Percentiles rank a stretch among this genome's conserved stretches.
These are phyloP conservation scores for Aeschynomene evenia DNA, from an alignment of 306 rosid species.

Conservation along the genomic window DNA sequence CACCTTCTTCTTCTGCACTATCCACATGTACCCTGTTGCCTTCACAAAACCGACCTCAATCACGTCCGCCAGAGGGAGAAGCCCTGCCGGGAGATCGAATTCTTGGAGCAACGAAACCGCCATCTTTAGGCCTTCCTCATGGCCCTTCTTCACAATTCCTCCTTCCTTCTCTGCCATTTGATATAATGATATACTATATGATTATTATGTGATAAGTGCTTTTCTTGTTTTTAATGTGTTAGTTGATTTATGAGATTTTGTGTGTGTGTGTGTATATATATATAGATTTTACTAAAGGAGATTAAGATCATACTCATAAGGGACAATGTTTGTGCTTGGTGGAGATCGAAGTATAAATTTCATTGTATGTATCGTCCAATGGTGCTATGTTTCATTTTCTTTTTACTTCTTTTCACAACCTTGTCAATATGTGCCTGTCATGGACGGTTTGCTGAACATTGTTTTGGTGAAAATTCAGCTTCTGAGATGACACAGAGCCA, in stretches of 20 bases:
- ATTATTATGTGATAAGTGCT: neutral
- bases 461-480: neutral
- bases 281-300: neutral
- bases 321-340: slow-evolving; percentile 43
- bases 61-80: slow-evolving; percentile 67
- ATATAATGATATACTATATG: neutral
- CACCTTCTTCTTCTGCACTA: slow-evolving; percentile 74
- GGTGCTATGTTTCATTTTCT: neutral
- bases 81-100: slow-evolving; percentile 70
- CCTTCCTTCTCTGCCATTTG: slow-evolving; percentile 79
- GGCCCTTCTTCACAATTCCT: slow-evolving; percentile 66
- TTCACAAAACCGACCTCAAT: slow-evolving; percentile 76
- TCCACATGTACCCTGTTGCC: slow-evolving; percentile 79
- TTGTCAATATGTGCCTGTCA: slow-evolving; percentile 34
- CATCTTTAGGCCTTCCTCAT: slow-evolving; percentile 62
- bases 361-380: slow-evolving; percentile 39
- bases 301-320: neutral
- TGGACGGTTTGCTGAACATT: neutral
- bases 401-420: neutral
- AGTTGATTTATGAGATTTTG: slow-evolving; percentile 2
- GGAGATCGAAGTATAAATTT: slow-evolving; percentile 30
- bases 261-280: neutral
- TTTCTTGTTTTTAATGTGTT: neutral
- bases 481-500: slow-evolving; percentile 11
- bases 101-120: slow-evolving; percentile 61